These are phyloP conservation scores for Suillus luteus DNA, from an alignment of 768 basidiomycete genomes.

Conservation along the genomic window DNA sequence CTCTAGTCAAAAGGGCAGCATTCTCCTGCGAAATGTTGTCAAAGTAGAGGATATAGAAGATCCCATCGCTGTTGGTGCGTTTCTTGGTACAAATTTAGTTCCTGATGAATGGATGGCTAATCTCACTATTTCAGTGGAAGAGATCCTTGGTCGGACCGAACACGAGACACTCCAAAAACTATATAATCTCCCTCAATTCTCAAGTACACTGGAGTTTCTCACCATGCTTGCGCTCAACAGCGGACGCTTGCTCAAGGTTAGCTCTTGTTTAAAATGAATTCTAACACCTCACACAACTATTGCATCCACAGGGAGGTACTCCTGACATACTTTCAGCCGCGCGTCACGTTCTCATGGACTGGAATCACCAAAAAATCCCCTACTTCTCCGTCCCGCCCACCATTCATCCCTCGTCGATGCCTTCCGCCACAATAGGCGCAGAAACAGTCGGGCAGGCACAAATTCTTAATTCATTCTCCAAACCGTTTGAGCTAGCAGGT, in stretches of 20 bases:
- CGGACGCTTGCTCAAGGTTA: conserved; percentile 82
- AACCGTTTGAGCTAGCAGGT: conserved; percentile 81
- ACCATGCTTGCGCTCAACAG: conserved; percentile 85
- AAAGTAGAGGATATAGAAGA: conserved; percentile 91
- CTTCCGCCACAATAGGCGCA: conserved; percentile 66
- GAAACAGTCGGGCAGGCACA: conserved; percentile 82
- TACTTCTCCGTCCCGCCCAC: conserved; percentile 82
- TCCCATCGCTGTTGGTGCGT: conserved; percentile 83
- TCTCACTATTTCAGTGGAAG: conserved; percentile 61
- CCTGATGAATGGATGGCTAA: neutral
- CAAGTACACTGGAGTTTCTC: conserved; percentile 77
- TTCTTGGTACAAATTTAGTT: neutral
- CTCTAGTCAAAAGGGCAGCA: conserved; percentile 47
- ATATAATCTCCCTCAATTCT: conserved; percentile 80
- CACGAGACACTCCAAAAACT: conserved; percentile 74
- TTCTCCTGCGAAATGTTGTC: conserved; percentile 85
- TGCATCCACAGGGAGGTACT: conserved; percentile 69
- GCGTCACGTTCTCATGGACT: conserved; percentile 81
- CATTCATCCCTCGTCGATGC: conserved; percentile 76
- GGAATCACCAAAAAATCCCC: conserved; percentile 96
- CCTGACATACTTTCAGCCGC: conserved; percentile 86
- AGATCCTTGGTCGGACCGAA: conserved; percentile 78
- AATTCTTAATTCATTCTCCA: conserved; percentile 68
- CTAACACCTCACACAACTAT: neutral
- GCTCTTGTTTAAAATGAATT: conserved; percentile 7